These are phyloP conservation scores for Sugiyamaella valdiviana DNA, from an alignment of 805 yeast genomes.

Conservation along the genomic window DNA sequence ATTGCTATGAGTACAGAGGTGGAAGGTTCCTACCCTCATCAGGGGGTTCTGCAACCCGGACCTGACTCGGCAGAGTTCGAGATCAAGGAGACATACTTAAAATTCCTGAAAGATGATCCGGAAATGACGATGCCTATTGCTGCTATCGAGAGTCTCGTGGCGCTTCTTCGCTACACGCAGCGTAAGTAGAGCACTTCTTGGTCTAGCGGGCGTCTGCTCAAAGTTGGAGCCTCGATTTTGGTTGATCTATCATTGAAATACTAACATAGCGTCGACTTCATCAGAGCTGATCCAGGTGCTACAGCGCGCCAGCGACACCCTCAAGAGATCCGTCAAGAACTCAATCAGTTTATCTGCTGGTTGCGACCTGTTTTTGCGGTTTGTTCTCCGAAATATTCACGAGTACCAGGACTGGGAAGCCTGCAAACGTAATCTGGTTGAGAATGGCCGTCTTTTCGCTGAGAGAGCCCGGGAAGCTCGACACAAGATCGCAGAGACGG, in stretches of 20 bases:
- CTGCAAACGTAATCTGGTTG: conserved; percentile 79
- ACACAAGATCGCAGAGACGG: conserved; percentile 78
- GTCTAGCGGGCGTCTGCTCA: not conserved
- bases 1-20: not conserved
- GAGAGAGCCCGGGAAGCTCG: conserved; percentile 89
- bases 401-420: conserved; percentile 88
- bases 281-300: conserved; percentile 83
- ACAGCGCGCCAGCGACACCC: conserved; percentile 64
- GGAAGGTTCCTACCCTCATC: not conserved
- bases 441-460: conserved; percentile 87
- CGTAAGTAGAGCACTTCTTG: conserved; percentile 32
- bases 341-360: conserved; percentile 95
- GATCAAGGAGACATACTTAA: conserved; percentile 72
- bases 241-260: not conserved
- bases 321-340: conserved; percentile 77
- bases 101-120: conserved; percentile 79
- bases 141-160: conserved; percentile 90
- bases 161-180: conserved; percentile 70
- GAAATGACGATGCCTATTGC: conserved; percentile 99
- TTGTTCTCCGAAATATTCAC: conserved; percentile 82
- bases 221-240: not conserved
- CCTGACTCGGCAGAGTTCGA: conserved; percentile 44
- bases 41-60: not conserved
- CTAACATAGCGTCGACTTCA: conserved; percentile 60
- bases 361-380: conserved; percentile 91